Percentiles rank a stretch among this genome's conserved stretches.
phyloP scores from a whole-genome alignment of 495 filamentous ascomycete species.

The Lepidopterella palustris region DNA sequence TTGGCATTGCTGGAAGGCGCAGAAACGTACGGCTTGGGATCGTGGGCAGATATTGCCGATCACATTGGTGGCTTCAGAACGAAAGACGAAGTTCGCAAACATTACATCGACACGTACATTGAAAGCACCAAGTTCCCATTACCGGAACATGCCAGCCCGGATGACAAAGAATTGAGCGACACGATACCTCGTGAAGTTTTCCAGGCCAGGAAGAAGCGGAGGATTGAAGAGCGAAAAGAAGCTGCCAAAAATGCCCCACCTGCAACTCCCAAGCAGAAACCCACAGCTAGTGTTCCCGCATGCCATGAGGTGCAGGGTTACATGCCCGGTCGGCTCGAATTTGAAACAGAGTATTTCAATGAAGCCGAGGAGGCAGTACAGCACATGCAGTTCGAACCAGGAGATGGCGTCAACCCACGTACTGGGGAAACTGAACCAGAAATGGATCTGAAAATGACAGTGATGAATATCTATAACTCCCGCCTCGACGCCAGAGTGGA shows the following conservation, averaged over 20 bases:
- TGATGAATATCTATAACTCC: conserved; percentile 98
- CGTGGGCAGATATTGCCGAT: conserved; percentile 96
- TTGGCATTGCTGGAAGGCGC: conserved; percentile 85
- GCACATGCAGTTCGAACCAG: conserved; percentile 95
- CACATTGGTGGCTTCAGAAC: conserved; percentile 91
- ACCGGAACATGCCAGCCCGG: conserved; percentile 72
- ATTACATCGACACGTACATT: conserved; percentile 85
- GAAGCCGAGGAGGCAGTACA: conserved; percentile 98
- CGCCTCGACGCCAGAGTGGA: conserved; percentile 87
- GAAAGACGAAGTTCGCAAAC: conserved; percentile 91
- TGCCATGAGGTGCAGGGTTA: conserved; percentile 98
- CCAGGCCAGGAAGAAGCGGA: conserved; percentile 84
- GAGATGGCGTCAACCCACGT: conserved; percentile 76
- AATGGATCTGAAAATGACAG: conserved; percentile 93
- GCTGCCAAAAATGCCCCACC: conserved; percentile 76
- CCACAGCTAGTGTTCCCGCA: conserved; percentile 83
- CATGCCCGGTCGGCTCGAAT: conserved; percentile 96
- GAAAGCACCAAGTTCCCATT: conserved; percentile 78
- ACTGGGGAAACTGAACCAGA: conserved; percentile 86
- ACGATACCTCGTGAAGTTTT: conserved; percentile 85
- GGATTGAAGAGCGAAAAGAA: conserved; percentile 90
- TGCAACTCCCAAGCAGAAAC: conserved; percentile 86
- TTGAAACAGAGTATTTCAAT: conserved; percentile 95
- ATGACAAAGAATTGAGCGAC: conserved; percentile 68
- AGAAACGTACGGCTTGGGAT: conserved; percentile 95